Evolutionary conservation across 2,329 filamentous ascomycete genomes (phyloP), one percentile per base, ranked within the genome.

Genomic region (Pseudocercospora eumusae): DNA sequence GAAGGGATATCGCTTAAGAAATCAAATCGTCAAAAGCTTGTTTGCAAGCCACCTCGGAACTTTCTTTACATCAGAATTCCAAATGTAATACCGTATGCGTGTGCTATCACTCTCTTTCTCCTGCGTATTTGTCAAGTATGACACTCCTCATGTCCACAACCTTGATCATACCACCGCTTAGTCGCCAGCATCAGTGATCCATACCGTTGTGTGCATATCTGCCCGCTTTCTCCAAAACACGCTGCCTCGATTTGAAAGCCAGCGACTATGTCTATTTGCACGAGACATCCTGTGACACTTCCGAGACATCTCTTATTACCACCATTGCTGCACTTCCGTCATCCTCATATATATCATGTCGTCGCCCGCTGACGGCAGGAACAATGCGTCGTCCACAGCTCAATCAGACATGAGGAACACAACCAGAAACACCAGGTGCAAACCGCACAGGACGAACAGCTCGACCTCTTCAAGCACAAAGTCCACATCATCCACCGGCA

Each of bases 341-440:
- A 47, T 15, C 25, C 25, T 25, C 21, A 52, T 54, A 40, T 60
- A 63, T 59, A 63, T 63, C 44, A 63, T 63, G 61, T 56, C 61
- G 25, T 56, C 40, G 42, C 57, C 61, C 52, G 56, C 40, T 47
- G 61, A 63, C 18, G 42, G 52, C 53, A 44, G 61, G 57, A 52
- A 40, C 27, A 25, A 13, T 21, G 42, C 57, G 13, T 50, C 23
- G 21, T 23, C 53, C 20, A 59, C 61, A 7, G 45, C 53, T 36
- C 49, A 47, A 13, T 18, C 20, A 21, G 23, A 55, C 2, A 56
- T 44, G 23, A 9, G 49, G 4, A 15, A 45, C 25, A 55, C 23
- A 15, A 11, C 61, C 61, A 18, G 55, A 27, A 57, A 36, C 13
- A 47, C 23, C 28, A 33, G 52, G 40, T 18, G 50, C n/a, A 59